Evolutionary conservation across 164 flowering plant species (phyloP), one percentile per base, ranked within the genome.

Genomic region (Stephania yunnanensis): DNA sequence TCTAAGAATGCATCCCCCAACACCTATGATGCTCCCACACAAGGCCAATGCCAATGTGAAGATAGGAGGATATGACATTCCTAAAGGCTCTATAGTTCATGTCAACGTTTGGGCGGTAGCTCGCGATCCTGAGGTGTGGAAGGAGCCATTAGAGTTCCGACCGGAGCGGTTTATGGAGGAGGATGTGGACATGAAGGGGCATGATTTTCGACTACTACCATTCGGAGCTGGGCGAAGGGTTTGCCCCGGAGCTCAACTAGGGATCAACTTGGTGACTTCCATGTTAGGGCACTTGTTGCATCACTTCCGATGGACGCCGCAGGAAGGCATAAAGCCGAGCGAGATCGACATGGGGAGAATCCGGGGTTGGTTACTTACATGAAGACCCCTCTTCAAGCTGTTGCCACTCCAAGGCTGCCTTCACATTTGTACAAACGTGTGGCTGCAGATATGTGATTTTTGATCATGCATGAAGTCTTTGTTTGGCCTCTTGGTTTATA

Each of bases 101-200:
- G 84, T 82, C 7, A 80, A 83, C 74, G 81, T 77, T 4, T 83
- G 83, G 83, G 83, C 85, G n/a, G 74, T 83, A 0, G 81, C 80
- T 1, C 83, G 77, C n/a, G 83, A 83, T 25, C 81, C 81, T 1
- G 58, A 74, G 1, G 75, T 73, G 1, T 82, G 85, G 85, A 80
- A 75, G n/a, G 77, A 76, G 13, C 79, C 83, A 13, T 19, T 73
- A 4, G 81, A 76, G 30, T 83, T 80, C 74, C 68, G 81, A 2
- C 83, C 85, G 0, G 85, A 83, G 71, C 73, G 83, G 6, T 83
- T 83, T 77, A 29, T 78, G 4, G 81, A 80, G 74, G 83, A 80
- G 77, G 82, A 83, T 8, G 73, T 83, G 20, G 80, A 78, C 44
- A 76, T 79, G 74, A 81, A 78, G 72, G 85, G 85, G 9, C 83